Conservation (phyloP, 257 asterid species). For the Apocynum venetum region DNA sequence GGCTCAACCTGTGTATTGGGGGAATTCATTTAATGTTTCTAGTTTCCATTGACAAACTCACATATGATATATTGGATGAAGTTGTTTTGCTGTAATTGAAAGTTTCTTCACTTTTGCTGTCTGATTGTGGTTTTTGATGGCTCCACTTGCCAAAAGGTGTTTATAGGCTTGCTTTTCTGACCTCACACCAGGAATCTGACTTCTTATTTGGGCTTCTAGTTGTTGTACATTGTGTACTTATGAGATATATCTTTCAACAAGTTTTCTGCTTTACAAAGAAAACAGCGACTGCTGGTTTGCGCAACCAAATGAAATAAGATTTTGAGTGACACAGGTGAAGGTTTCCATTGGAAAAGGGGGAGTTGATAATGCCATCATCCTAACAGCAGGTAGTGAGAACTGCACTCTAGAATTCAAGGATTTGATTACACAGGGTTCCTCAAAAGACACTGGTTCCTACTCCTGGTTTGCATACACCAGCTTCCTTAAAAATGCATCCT, state of each 20-base stretch:
- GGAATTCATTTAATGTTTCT: neutral
- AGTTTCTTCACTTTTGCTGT: neutral
- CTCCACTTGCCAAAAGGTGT: neutral
- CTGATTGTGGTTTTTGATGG: neutral
- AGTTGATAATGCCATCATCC: conserved; percentile 35
- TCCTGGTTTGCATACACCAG: conserved; percentile 26
- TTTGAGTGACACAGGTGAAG: conserved; percentile 44
- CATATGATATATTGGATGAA: neutral
- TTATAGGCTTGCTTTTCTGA: neutral
- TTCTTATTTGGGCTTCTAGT: neutral
- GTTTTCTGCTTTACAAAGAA: neutral
- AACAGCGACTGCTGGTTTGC: too few species aligned
- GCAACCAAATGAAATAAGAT: neutral
- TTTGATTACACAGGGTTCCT: conserved; percentile 26
- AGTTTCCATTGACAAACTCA: neutral
- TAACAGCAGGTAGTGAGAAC: conserved; percentile 51
- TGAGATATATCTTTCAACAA: neutral
- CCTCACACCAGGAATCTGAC: neutral
- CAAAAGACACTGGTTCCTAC: conserved; percentile 26
- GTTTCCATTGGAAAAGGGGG: conserved; percentile 48
- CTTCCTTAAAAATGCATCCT: conserved; percentile 23
- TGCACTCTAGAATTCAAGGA: conserved; percentile 61
- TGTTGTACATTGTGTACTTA: neutral
- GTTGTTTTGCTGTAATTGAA: neutral
- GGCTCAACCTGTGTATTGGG: neutral